These are phyloP conservation scores for Pyricularia sp. DNA, from an alignment of 2,329 filamentous ascomycete species.

Conservation along the genomic window DNA sequence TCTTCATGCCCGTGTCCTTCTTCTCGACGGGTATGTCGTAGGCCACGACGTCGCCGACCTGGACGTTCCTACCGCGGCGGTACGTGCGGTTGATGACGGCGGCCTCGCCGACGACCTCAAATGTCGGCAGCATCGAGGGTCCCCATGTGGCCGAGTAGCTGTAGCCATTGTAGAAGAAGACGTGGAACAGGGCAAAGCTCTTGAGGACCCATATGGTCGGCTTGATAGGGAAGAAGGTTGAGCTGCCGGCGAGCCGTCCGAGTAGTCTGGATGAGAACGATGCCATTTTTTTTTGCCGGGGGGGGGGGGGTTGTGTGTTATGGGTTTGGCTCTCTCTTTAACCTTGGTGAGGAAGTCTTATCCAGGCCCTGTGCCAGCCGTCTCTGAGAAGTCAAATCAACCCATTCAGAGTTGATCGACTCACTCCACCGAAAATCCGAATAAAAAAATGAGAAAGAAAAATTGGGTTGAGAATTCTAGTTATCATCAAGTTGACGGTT, in stretches of 20 bases:
- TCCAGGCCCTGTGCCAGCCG: no score
- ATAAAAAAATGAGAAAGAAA: not conserved
- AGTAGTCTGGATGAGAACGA: not conserved
- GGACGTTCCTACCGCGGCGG: conserved; percentile 53
- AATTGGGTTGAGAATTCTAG: not conserved
- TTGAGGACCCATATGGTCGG: not conserved
- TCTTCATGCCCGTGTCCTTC: conserved; percentile 59
- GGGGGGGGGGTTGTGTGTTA: not conserved
- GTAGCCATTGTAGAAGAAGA: conserved; percentile 53
- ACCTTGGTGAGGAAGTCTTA: no score
- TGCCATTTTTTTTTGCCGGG: not conserved
- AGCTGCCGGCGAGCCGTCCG: not conserved
- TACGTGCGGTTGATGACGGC: conserved; percentile 60
- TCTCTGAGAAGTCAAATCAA: no score
- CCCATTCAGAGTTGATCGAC: no score
- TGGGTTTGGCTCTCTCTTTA: not conserved
- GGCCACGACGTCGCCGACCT: conserved; percentile 76
- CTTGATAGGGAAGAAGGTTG: not conserved
- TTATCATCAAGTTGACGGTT: not conserved
- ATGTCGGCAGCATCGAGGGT: conserved; percentile 84
- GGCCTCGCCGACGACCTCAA: conserved; percentile 57
- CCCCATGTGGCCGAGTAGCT: conserved; percentile 53
- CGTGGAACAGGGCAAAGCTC: conserved; percentile 33
- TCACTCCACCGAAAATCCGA: no score
- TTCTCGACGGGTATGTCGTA: conserved; percentile 66